Conservation (phyloP, 2,329 filamentous ascomycete genomes). For the Hypomyces rosellus region DNA sequence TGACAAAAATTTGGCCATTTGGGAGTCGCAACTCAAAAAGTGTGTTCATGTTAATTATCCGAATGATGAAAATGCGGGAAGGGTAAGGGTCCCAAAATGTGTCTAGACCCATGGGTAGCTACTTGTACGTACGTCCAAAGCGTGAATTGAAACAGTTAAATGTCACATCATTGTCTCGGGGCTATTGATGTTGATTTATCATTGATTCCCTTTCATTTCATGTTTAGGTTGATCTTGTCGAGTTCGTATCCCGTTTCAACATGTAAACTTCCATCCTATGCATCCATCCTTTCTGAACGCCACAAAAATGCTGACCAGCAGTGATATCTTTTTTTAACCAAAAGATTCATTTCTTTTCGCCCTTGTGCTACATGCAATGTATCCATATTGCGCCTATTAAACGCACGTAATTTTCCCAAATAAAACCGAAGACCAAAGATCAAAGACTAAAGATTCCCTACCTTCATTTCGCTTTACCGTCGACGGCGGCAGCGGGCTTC, state of each 20-base stretch:
- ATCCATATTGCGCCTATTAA: neutral
- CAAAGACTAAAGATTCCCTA: neutral
- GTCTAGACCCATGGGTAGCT: constrained; percentile 1
- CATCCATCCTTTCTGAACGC: too few species aligned
- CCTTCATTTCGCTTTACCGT: neutral
- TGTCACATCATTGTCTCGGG: neutral
- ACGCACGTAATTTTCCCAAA: neutral
- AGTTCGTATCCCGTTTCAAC: too few species aligned
- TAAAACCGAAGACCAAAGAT: neutral
- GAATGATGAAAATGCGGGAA: constrained; percentile 6
- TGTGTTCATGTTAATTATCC: neutral
- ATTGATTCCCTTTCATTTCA: too few species aligned
- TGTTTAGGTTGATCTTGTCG: too few species aligned
- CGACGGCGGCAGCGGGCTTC: neutral
- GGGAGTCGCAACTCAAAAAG: neutral
- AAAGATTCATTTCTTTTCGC: neutral
- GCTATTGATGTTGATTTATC: too few species aligned
- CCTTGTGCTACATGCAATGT: neutral
- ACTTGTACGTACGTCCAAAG: constrained; percentile 1
- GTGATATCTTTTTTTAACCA: too few species aligned
- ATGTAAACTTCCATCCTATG: too few species aligned
- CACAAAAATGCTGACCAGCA: too few species aligned
- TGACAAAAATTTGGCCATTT: neutral
- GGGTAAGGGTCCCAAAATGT: constrained; percentile 3
- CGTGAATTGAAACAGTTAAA: neutral